Evolutionary conservation across 2,329 filamentous ascomycete species (phyloP).

Genomic region (Aspergillus piperis): DNA sequence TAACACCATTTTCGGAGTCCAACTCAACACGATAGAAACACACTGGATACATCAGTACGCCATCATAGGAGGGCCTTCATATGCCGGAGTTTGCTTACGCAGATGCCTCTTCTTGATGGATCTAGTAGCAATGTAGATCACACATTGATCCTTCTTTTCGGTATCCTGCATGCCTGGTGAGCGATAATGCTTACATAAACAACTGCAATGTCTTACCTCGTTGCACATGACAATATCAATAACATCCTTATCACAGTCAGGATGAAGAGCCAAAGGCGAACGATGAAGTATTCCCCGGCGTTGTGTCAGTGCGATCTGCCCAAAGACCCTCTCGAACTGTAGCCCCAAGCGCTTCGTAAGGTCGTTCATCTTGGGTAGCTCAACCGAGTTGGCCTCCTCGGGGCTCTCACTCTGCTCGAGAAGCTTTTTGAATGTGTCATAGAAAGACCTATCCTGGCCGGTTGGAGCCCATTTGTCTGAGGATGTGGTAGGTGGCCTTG

Average conservation of each 20-base stretch:
- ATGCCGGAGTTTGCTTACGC: conserved; percentile 26
- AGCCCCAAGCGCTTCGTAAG: conserved; percentile 60
- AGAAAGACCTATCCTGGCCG: conserved; percentile 43
- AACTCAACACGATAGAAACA: conserved; percentile 59
- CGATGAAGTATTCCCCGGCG: conserved; percentile 69
- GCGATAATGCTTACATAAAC: background rate
- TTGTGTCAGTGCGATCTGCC: conserved; percentile 69
- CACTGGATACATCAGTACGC: conserved; percentile 46
- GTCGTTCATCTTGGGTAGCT: conserved; percentile 64
- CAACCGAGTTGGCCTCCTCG: conserved; percentile 51
- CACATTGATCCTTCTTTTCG: conserved; percentile 28
- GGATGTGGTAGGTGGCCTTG: conserved; percentile 41
- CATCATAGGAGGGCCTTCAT: background rate
- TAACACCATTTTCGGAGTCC: conserved; percentile 61
- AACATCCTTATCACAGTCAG: conserved; percentile 35
- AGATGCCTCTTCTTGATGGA: conserved; percentile 36
- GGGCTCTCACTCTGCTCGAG: conserved; percentile 54
- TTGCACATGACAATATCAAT: conserved; percentile 62
- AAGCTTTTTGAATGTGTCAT: conserved; percentile 52
- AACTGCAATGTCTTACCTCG: conserved; percentile 39
- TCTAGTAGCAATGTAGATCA: conserved; percentile 38
- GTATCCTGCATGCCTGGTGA: conserved; percentile 24
- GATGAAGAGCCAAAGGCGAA: conserved; percentile 52
- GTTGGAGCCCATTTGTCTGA: conserved; percentile 44
- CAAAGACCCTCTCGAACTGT: conserved; percentile 64